phyloP scores from a whole-genome alignment of 352 stramenopile species.

The Phytophthora kernoviae region DNA sequence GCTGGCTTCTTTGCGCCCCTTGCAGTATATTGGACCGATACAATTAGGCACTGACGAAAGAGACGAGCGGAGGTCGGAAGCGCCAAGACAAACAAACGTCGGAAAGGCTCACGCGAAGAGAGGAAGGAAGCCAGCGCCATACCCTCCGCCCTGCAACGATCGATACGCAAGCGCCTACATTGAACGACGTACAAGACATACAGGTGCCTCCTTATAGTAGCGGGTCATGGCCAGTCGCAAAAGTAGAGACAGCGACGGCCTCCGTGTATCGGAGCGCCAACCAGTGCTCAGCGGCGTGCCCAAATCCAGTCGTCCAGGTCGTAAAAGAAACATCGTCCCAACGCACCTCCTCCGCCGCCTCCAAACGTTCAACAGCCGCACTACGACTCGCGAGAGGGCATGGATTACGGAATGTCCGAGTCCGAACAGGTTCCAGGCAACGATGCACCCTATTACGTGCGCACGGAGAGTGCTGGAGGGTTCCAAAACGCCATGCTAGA shows the following conservation, averaged over 20 bases:
- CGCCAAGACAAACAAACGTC: background rate
- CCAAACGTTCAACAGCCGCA: slow-evolving; percentile 10
- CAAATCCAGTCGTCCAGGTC: slow-evolving; percentile 11
- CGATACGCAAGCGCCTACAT: background rate
- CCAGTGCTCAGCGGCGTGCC: slow-evolving; percentile 25
- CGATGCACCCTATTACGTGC: slow-evolving; percentile 27
- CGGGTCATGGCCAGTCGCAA: slow-evolving; percentile 24
- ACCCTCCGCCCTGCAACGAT: background rate
- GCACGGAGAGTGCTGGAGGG: slow-evolving; percentile 29
- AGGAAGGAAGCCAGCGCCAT: background rate
- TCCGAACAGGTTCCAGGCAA: slow-evolving; percentile 18
- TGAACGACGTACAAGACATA: no score
- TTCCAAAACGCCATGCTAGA: slow-evolving; percentile 34
- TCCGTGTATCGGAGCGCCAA: slow-evolving; percentile 36
- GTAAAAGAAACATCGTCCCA: slow-evolving; percentile 16
- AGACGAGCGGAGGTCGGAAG: slow-evolving; percentile 31
- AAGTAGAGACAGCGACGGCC: slow-evolving; percentile 19
- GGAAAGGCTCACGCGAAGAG: slow-evolving; percentile 7
- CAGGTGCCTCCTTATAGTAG: background rate
- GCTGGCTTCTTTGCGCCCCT: slow-evolving; percentile 24
- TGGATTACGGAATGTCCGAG: slow-evolving; percentile 15
- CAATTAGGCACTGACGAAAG: slow-evolving; percentile 23
- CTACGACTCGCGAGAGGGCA: slow-evolving; percentile 19
- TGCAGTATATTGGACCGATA: slow-evolving; percentile 2
- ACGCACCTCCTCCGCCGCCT: slow-evolving; percentile 31